Evolutionary conservation across 495 filamentous ascomycete species (phyloP).

Genomic region (Talaromyces ruber): DNA sequence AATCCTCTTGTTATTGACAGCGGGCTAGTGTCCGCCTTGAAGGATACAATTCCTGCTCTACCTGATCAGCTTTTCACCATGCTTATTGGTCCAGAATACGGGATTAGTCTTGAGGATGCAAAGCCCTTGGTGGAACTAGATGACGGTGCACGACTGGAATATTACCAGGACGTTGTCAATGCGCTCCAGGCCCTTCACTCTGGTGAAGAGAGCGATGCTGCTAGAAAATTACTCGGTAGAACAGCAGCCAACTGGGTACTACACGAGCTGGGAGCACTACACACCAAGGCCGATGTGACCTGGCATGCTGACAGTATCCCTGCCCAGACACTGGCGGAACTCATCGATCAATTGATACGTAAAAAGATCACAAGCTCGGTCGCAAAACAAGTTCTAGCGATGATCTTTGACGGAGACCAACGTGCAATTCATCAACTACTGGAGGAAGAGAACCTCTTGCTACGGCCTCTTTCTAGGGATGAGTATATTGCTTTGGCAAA

Average conservation of each 20-base stretch:
- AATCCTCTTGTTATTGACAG: conserved; percentile 66
- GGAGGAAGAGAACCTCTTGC: conserved; percentile 54
- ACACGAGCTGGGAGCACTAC: conserved; percentile 78
- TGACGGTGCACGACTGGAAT: conserved; percentile 71
- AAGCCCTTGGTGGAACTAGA: conserved; percentile 72
- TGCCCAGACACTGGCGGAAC: conserved; percentile 50
- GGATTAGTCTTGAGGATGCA: conserved; percentile 77
- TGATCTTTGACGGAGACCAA: conserved; percentile 45
- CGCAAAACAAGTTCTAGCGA: conserved; percentile 65
- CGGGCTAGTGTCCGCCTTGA: conserved; percentile 57
- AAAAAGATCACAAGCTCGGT: conserved; percentile 65
- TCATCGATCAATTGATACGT: conserved; percentile 55
- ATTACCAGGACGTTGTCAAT: conserved; percentile 68
- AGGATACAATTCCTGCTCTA: conserved; percentile 48
- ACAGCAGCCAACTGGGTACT: conserved; percentile 66
- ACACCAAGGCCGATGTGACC: conserved; percentile 40
- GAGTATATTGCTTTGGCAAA: conserved; percentile 38
- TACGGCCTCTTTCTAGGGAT: conserved; percentile 45
- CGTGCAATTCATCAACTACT: conserved; percentile 52
- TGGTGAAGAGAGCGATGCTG: conserved; percentile 17
- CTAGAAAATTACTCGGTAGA: conserved; percentile 11
- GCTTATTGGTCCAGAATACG: conserved; percentile 46
- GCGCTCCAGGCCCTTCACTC: conserved; percentile 32
- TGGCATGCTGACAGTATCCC: conserved; percentile 53
- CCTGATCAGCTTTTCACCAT: conserved; percentile 60